These are phyloP conservation scores for Chytridiales sp. DNA, from an alignment of 371 early-diverging fungal genomes.

Conservation along the genomic window DNA sequence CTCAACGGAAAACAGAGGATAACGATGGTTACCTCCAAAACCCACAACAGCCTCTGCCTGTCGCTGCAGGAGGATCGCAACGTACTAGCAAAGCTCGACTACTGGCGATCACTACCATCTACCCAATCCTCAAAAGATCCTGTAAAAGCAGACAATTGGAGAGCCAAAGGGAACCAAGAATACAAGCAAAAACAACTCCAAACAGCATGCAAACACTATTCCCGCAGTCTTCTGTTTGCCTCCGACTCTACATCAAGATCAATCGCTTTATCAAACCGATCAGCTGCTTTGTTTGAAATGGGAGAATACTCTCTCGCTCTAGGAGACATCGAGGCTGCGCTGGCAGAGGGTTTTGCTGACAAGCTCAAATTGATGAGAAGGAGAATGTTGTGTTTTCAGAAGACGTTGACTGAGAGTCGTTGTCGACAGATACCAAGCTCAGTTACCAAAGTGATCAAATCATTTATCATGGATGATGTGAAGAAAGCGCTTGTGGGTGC, in stretches of 20 bases:
- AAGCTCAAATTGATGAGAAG: constrained; percentile 1
- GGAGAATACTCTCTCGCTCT: background rate
- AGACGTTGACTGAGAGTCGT: background rate
- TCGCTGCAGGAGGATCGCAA: no score
- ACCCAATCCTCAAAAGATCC: background rate
- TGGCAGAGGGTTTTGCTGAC: background rate
- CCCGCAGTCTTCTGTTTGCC: background rate
- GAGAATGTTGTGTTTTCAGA: background rate
- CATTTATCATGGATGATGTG: background rate
- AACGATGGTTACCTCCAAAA: no score
- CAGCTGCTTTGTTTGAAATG: constrained; percentile 4
- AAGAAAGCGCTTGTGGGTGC: background rate
- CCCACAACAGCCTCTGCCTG: no score
- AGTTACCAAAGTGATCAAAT: background rate
- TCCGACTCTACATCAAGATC: background rate
- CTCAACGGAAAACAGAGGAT: no score
- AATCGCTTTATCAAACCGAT: background rate
- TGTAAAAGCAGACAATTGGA: background rate
- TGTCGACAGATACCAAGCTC: background rate
- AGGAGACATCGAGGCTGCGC: background rate
- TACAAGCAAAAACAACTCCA: background rate
- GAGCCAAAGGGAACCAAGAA: background rate
- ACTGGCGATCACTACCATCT: background rate
- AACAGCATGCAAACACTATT: background rate
- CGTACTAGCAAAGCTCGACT: no score